Conservation (phyloP, 2,329 filamentous ascomycete species). For the Trichophyton verrucosum region DNA sequence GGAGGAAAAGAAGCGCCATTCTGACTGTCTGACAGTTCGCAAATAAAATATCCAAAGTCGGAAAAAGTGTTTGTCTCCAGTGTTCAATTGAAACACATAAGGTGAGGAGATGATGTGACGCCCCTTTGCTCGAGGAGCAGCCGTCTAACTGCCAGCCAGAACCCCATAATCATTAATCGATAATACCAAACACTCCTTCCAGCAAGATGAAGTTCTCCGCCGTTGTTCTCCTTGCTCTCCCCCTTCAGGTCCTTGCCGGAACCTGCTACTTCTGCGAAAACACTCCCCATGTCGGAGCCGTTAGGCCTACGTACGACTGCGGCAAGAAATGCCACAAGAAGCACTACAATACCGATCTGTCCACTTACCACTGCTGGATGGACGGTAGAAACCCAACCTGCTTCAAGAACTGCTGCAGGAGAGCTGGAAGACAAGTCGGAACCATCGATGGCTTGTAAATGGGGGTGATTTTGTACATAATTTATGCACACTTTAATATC, state of each 20-base stretch:
- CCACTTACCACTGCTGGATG: constrained; percentile 8
- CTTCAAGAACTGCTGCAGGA: constrained; percentile 8
- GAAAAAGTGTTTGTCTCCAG: neutral
- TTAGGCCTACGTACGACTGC: constrained; percentile 7
- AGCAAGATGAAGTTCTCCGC: constrained; percentile 8
- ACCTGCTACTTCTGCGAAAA: constrained; percentile 7
- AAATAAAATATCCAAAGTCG: neutral
- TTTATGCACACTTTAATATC: neutral
- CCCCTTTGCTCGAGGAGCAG: neutral
- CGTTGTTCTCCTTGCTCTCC: constrained; percentile 2
- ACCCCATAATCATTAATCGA: neutral
- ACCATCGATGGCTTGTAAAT: neutral
- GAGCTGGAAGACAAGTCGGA: neutral
- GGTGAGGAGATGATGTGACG: neutral
- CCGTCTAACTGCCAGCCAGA: neutral
- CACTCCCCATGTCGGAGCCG: constrained; percentile 1
- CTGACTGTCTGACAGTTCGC: neutral
- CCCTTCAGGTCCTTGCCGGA: constrained; percentile 4
- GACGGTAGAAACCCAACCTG: constrained; percentile 9
- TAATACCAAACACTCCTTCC: neutral
- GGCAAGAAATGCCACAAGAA: constrained; percentile 9
- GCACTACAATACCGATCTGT: constrained; percentile 5
- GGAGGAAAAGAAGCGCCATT: neutral
- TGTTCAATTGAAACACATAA: neutral
- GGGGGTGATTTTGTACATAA: neutral